Evolutionary conservation across 352 stramenopile genomes (phyloP).

Genomic region (Phytophthora tubulina): DNA sequence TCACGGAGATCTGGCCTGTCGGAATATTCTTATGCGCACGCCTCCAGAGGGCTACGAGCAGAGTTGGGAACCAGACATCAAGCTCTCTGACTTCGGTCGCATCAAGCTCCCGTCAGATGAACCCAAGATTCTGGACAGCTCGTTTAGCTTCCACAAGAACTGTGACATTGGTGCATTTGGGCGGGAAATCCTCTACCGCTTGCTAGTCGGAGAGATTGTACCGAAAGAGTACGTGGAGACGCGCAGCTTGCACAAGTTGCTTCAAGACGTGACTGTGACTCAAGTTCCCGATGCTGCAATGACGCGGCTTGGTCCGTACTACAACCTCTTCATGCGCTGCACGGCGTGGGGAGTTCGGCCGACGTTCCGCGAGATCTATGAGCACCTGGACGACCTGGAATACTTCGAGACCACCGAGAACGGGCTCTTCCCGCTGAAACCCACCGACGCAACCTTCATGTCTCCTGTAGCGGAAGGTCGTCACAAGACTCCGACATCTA

Average conservation of each 20-base stretch:
- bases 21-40: constrained; percentile 86
- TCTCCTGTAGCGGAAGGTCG: constrained; percentile 59
- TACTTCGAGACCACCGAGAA: constrained; percentile 85
- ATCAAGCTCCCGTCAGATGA: constrained; percentile 76
- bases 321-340: constrained; percentile 77
- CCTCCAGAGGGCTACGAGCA: constrained; percentile 83
- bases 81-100: constrained; percentile 86
- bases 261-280: constrained; percentile 81
- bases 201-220: constrained; percentile 85
- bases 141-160: constrained; percentile 90
- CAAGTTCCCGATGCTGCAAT: constrained; percentile 65
- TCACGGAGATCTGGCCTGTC: constrained; percentile 85
- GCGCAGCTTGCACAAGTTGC: constrained; percentile 75
- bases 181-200: constrained; percentile 79
- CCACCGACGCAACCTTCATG: constrained; percentile 59
- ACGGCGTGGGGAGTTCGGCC: constrained; percentile 82
- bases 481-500: constrained; percentile 53
- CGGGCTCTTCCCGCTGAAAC: constrained; percentile 81
- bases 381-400: constrained; percentile 80
- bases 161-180: constrained; percentile 82
- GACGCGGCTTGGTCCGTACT: constrained; percentile 70
- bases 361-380: constrained; percentile 82
- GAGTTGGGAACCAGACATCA: constrained; percentile 85
- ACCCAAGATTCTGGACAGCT: constrained; percentile 72
- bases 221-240: constrained; percentile 77